Conservation (phyloP, 192 early-diverging fungal species). For the Backusella mclennaniae region DNA sequence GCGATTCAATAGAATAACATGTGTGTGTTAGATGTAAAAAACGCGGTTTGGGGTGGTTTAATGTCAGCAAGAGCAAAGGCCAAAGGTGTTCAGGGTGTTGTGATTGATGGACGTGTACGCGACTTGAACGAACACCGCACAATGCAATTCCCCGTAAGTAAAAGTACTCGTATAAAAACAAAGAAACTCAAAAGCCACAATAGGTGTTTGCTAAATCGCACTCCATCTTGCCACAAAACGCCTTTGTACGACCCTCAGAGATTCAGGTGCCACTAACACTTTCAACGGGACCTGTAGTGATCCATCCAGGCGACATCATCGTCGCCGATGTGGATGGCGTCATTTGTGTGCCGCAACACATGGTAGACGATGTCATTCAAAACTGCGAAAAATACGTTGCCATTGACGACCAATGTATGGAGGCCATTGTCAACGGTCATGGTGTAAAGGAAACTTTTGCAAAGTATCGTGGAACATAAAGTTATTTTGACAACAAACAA, state of each 20-base stretch:
- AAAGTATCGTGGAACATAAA: constrained; percentile 42
- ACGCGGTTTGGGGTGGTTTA: constrained; percentile 61
- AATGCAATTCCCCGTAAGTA: constrained; percentile 46
- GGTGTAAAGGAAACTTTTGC: constrained; percentile 48
- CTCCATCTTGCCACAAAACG: constrained; percentile 47
- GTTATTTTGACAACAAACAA: background rate
- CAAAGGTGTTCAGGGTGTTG: constrained; percentile 46
- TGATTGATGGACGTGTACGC: constrained; percentile 53
- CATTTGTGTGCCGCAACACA: constrained; percentile 48
- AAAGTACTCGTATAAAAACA: background rate
- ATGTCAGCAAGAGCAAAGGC: constrained; percentile 54
- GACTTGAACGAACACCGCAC: constrained; percentile 55
- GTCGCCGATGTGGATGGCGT: constrained; percentile 57
- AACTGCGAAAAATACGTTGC: constrained; percentile 45
- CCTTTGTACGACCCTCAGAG: constrained; percentile 45
- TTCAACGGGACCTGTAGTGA: constrained; percentile 41
- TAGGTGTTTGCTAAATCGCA: constrained; percentile 56
- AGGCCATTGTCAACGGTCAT: constrained; percentile 44
- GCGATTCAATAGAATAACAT: background rate
- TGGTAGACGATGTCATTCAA: constrained; percentile 41
- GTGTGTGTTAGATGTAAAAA: constrained; percentile 34
- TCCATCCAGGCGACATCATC: constrained; percentile 55
- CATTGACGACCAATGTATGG: constrained; percentile 52
- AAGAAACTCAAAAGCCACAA: background rate
- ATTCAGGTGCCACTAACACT: constrained; percentile 47